phyloP scores from a whole-genome alignment of 2,329 filamentous ascomycete species.

The Gnomoniopsis sp. region DNA sequence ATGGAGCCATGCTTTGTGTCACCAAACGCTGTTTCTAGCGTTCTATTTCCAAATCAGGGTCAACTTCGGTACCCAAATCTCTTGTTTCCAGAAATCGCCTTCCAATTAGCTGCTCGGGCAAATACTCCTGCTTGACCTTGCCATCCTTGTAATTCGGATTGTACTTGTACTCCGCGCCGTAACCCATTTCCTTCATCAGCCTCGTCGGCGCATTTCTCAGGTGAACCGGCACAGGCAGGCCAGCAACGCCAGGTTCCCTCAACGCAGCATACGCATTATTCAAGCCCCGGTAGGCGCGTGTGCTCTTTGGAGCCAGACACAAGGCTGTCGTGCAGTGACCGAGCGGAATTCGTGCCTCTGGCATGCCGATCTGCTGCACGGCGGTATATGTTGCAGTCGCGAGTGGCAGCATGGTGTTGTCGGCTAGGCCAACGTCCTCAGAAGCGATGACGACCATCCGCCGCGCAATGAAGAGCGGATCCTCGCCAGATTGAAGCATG shows the following conservation, averaged over 20 bases:
- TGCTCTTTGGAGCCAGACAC: conserved; percentile 79
- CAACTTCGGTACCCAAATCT: conserved; percentile 75
- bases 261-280: conserved; percentile 78
- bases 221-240: conserved; percentile 79
- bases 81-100: conserved; percentile 73
- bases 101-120: conserved; percentile 73
- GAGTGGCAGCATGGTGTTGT: conserved; percentile 77
- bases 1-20: too few relatives aligned
- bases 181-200: conserved; percentile 90
- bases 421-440: conserved; percentile 89
- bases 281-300: conserved; percentile 77
- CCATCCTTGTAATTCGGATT: conserved; percentile 87
- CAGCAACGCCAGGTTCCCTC: conserved; percentile 77
- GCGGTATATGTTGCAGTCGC: conserved; percentile 85
- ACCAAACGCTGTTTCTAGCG: too few relatives aligned
- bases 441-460: conserved; percentile 93
- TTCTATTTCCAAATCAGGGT: conserved; percentile 60
- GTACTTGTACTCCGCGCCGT: conserved; percentile 92
- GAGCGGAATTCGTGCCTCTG: conserved; percentile 88
- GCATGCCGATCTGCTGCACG: conserved; percentile 90
- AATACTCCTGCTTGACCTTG: conserved; percentile 79
- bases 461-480: conserved; percentile 86
- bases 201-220: conserved; percentile 88
- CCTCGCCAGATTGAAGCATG: conserved; percentile 94
- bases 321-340: conserved; percentile 84